Conservation (phyloP, 2,329 filamentous ascomycete genomes). For the Diaporthe batatas region DNA sequence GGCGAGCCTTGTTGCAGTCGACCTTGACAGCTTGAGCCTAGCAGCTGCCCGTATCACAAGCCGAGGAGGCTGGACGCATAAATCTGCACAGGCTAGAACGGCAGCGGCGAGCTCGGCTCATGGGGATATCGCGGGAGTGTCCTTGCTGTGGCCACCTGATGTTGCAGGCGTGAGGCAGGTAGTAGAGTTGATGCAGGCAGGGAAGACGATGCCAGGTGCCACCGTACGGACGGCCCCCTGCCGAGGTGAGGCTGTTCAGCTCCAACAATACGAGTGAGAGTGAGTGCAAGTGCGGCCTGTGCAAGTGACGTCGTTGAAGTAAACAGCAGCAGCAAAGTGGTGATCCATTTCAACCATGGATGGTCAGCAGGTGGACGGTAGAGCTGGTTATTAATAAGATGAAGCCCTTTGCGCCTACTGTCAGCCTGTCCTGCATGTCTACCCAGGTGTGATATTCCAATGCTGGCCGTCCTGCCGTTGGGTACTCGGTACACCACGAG, state of each 20-base stretch:
- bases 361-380: constrained; percentile 1
- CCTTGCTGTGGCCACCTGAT: constrained; percentile 24
- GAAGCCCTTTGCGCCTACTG: too few species aligned
- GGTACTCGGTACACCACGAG: background rate
- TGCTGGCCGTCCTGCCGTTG: background rate
- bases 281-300: background rate
- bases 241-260: constrained; percentile 29
- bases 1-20: constrained; percentile 7
- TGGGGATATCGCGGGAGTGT: constrained; percentile 16
- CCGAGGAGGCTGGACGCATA: constrained; percentile 8
- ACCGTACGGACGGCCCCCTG: constrained; percentile 20
- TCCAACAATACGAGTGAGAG: constrained; percentile 20
- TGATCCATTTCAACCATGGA: background rate
- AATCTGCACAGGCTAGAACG: constrained; percentile 27
- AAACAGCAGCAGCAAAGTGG: background rate
- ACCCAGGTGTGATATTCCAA: background rate
- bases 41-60: constrained; percentile 29
- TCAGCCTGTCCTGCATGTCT: too few species aligned
- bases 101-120: constrained; percentile 32
- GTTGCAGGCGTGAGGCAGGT: background rate
- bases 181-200: constrained; percentile 11
- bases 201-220: constrained; percentile 24
- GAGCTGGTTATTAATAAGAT: background rate
- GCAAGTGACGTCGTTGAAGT: background rate
- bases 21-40: constrained; percentile 30